Evolutionary conservation across 2,329 filamentous ascomycete genomes (phyloP).

Genomic region (Dendrostoma leiphaemia): DNA sequence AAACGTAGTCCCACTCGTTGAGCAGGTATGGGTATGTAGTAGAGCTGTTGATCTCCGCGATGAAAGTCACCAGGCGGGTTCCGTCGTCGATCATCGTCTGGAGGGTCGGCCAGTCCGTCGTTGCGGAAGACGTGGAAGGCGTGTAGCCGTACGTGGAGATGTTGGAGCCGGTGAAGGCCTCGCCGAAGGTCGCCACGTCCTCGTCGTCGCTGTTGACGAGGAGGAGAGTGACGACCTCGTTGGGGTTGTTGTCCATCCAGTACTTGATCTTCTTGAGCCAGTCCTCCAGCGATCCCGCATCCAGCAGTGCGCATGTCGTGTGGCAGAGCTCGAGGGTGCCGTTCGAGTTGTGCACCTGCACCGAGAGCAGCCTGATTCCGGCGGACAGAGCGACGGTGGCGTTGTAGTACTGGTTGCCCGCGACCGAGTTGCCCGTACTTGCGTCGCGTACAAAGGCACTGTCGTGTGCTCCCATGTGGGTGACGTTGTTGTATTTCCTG

Average conservation of each 20-base stretch:
- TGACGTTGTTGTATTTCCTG: slow-evolving; percentile 71
- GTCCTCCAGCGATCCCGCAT: slow-evolving; percentile 62
- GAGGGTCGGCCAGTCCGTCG: slow-evolving; percentile 67
- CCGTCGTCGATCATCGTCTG: slow-evolving; percentile 62
- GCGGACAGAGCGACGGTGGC: slow-evolving; percentile 68
- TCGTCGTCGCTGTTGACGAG: slow-evolving; percentile 68
- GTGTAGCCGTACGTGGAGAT: slow-evolving; percentile 61
- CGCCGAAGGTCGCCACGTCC: slow-evolving; percentile 51
- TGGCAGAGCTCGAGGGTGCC: slow-evolving; percentile 68
- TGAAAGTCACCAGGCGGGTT: slow-evolving; percentile 67
- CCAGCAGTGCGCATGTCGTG: slow-evolving; percentile 62
- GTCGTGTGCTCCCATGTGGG: slow-evolving; percentile 75
- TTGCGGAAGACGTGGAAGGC: slow-evolving; percentile 42
- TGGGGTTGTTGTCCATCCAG: slow-evolving; percentile 69
- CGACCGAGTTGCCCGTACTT: slow-evolving; percentile 58
- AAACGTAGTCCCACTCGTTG: slow-evolving; percentile 64
- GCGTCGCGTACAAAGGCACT: slow-evolving; percentile 68
- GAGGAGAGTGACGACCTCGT: slow-evolving; percentile 74
- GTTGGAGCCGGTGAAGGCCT: slow-evolving; percentile 54
- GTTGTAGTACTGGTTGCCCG: slow-evolving; percentile 74
- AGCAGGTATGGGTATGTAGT: slow-evolving; percentile 55
- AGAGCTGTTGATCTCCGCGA: slow-evolving; percentile 51
- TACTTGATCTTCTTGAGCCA: slow-evolving; percentile 64
- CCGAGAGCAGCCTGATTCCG: slow-evolving; percentile 69
- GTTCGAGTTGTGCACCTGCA: slow-evolving; percentile 65